Conservation (phyloP, 164 flowering plant genomes). For the Platanus orientalis region DNA sequence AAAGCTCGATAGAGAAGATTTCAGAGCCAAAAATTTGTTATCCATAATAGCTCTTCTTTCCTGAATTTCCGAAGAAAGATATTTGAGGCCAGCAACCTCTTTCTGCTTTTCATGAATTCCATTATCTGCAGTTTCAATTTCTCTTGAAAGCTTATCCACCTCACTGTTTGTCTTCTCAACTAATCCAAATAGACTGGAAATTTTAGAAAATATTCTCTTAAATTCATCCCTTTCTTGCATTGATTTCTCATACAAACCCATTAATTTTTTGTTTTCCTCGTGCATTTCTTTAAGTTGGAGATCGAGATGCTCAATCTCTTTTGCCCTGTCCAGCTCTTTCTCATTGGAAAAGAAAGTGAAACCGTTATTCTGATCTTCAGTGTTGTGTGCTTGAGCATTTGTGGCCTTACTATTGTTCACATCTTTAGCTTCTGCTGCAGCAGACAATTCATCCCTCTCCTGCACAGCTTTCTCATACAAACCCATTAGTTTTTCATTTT, state of each 20-base stretch:
- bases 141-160: constrained; percentile 39
- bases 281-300: constrained; percentile 72
- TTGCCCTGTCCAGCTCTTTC: constrained; percentile 24
- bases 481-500: neutral
- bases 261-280: constrained; percentile 80
- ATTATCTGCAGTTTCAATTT: constrained; percentile 45
- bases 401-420: too few relatives aligned
- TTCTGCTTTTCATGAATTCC: constrained; percentile 35
- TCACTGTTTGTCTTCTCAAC: too few relatives aligned
- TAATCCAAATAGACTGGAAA: constrained; percentile 28
- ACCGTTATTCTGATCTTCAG: too few relatives aligned
- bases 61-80: constrained; percentile 31
- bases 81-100: constrained; percentile 28
- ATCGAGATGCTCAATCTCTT: constrained; percentile 40
- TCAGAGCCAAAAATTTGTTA: constrained; percentile 63
- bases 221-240: constrained; percentile 67
- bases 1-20: constrained; percentile 42
- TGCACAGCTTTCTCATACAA: constrained; percentile 19
- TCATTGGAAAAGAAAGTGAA: neutral
- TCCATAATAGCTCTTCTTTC: constrained; percentile 31
- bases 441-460: constrained; percentile 42
- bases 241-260: constrained; percentile 81
- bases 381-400: too few relatives aligned
- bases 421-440: constrained; percentile 39
- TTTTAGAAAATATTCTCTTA: constrained; percentile 36